phyloP scores from a whole-genome alignment of 2,329 filamentous ascomycete species.

The Arachnomyces sp. region DNA sequence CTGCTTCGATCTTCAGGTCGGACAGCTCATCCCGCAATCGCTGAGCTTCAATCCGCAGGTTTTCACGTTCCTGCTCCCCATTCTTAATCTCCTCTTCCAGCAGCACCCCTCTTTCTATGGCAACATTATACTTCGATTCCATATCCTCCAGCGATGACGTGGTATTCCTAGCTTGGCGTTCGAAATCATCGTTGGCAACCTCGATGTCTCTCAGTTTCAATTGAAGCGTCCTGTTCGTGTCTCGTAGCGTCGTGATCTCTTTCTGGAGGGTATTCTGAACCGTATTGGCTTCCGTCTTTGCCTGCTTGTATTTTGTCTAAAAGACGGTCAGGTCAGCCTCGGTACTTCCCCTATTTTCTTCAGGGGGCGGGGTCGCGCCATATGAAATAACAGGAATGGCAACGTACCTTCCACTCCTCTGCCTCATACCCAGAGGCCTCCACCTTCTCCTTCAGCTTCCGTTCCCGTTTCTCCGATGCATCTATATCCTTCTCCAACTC shows the following conservation, averaged over 20 bases:
- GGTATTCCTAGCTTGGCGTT: slow-evolving; percentile 90
- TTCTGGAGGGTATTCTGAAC: slow-evolving; percentile 86
- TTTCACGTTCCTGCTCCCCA: slow-evolving; percentile 85
- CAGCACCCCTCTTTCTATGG: slow-evolving; percentile 85
- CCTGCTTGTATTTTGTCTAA: slow-evolving; percentile 91
- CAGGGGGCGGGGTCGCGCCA: no score
- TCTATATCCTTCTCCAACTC: slow-evolving; percentile 96
- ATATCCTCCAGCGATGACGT: slow-evolving; percentile 93
- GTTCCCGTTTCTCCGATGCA: slow-evolving; percentile 86
- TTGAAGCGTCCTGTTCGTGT: slow-evolving; percentile 71
- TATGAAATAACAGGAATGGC: slow-evolving; percentile 7
- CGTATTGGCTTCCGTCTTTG: slow-evolving; percentile 75
- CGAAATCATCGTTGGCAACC: slow-evolving; percentile 96
- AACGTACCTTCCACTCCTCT: slow-evolving; percentile 90
- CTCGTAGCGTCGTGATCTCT: slow-evolving; percentile 85
- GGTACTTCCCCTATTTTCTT: background rate
- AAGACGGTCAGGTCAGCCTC: slow-evolving; percentile 6
- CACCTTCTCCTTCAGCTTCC: slow-evolving; percentile 74
- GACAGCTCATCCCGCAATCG: slow-evolving; percentile 81
- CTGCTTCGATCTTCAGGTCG: slow-evolving; percentile 88
- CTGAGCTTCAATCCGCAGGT: slow-evolving; percentile 81
- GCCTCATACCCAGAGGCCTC: slow-evolving; percentile 80
- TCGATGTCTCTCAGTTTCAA: slow-evolving; percentile 87
- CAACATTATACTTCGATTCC: slow-evolving; percentile 92
- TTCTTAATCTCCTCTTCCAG: slow-evolving; percentile 90